These are phyloP conservation scores for Rhizoclosmatium globosum DNA, from an alignment of 192 early-diverging fungal species.

Conservation along the genomic window DNA sequence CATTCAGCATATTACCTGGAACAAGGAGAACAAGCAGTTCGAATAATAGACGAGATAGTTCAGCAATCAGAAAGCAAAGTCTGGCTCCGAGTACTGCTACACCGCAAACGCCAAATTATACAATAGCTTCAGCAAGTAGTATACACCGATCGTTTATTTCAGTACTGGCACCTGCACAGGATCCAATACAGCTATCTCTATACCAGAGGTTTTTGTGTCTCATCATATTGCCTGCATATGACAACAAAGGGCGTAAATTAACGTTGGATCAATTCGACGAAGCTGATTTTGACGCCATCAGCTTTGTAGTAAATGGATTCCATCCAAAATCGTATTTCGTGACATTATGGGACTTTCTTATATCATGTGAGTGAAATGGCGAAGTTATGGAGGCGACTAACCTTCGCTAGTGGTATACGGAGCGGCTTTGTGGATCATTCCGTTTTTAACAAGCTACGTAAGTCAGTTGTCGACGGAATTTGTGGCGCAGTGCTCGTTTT, in stretches of 20 bases:
- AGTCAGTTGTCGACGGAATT: background rate
- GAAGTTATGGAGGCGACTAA: background rate
- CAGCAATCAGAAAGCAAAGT: background rate
- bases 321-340: constrained; percentile 25
- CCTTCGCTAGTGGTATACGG: constrained; percentile 2
- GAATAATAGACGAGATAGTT: background rate
- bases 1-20: background rate
- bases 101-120: background rate
- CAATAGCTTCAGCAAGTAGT: background rate
- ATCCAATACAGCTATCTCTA: background rate
- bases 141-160: background rate
- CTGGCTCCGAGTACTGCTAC: background rate
- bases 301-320: constrained; percentile 5
- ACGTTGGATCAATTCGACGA: constrained; percentile 33
- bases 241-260: constrained; percentile 14
- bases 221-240: constrained; percentile 24
- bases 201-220: constrained; percentile 5
- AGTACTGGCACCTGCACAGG: too few species aligned
- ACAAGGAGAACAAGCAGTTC: background rate
- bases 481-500: background rate
- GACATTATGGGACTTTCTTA: constrained; percentile 27
- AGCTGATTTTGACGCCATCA: constrained; percentile 16
- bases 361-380: background rate
- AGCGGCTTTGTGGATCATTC: constrained; percentile 13
- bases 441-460: constrained; percentile 13